Evolutionary conservation across 129 eudicot genomes (phyloP), one percentile per base, ranked within the genome.

Genomic region (Centella asiatica): DNA sequence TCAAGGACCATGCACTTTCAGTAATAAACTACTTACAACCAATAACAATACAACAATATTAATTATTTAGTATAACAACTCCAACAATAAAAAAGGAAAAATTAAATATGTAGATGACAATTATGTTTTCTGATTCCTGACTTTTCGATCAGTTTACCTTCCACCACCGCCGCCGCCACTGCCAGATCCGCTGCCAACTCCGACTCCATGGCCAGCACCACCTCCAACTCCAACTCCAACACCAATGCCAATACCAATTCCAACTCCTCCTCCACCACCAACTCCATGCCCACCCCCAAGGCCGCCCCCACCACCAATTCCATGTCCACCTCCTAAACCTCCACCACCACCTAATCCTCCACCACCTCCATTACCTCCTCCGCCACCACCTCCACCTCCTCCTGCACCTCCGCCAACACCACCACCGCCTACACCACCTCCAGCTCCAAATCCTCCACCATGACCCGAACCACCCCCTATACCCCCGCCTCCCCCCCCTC

Each of bases 361-460:
- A 2, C 60, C 60, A 1, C 60, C 60, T 1, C 71, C 71, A 1
- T 40, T 37, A 0, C 71, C 52, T 0, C 53, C 62, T 0, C 71
- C 70, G 0, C 70, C 70, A 0, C 70, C 62, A 0, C 51, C 51
- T 0, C 71, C 71, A 0, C 71, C 71, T 0, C 70, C 61, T 0
- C 71, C 62, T 39, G 36, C 71, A 8, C 26, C 62, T 23, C 51
- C 62, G 25, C 71, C 61, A 23, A 36, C 70, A 23, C 2, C 25
- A 36, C 71, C 70, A 36, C 62, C 70, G 2, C 70, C 61, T 49
- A 51, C 70, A 65, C 69, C 69, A 18, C 69, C 69, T 12, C 69
- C 69, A 6, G 69, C 69, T 23, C 69, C 71, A 24, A 52, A 53
- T 3, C 71, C 71, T 36, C 71, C 71, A 66, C 66, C 66, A 25